phyloP scores from a whole-genome alignment of 1,284 basidiomycete species.

The Phellopilus nigrolimitatus region DNA sequence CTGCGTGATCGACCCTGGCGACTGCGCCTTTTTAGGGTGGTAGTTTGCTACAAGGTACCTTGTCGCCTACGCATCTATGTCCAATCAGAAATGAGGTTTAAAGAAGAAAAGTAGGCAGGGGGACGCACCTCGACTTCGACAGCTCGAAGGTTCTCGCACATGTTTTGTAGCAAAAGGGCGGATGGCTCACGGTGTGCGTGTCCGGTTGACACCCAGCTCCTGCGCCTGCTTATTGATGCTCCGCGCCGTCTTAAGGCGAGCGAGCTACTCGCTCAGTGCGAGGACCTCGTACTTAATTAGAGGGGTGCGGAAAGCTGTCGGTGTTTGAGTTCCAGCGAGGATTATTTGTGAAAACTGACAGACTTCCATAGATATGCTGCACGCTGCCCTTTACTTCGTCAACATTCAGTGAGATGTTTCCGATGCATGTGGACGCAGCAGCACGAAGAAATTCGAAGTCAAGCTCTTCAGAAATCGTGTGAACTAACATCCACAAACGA shows the following conservation, averaged over 20 bases:
- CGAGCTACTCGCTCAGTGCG: conserved; percentile 62
- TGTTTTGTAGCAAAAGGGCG: conserved; percentile 37
- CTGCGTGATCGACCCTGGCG: conserved; percentile 54
- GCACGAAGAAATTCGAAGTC: too few species aligned
- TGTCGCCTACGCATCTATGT: conserved; percentile 56
- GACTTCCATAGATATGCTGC: conserved; percentile 16
- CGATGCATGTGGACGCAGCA: too few species aligned
- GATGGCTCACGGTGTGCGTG: conserved; percentile 21
- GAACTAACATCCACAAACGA: too few species aligned
- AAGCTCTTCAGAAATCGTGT: too few species aligned
- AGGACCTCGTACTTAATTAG: conserved; percentile 87
- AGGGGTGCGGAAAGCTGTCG: conserved; percentile 76
- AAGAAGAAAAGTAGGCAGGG: conserved; percentile 9
- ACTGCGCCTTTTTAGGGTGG: conserved; percentile 68
- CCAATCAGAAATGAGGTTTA: conserved; percentile 3
- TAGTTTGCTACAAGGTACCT: conserved; percentile 74
- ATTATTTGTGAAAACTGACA: conserved; percentile 77
- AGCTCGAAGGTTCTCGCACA: conserved; percentile 80
- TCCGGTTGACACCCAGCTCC: conserved; percentile 28
- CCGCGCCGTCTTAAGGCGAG: conserved; percentile 55
- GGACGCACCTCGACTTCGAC: conserved; percentile 83
- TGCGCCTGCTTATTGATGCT: conserved; percentile 72
- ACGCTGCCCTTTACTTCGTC: too few species aligned
- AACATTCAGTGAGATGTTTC: too few species aligned
- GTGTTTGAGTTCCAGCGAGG: too few species aligned